Conservation (phyloP, 306 rosid genomes). For the Vicia sativa region DNA sequence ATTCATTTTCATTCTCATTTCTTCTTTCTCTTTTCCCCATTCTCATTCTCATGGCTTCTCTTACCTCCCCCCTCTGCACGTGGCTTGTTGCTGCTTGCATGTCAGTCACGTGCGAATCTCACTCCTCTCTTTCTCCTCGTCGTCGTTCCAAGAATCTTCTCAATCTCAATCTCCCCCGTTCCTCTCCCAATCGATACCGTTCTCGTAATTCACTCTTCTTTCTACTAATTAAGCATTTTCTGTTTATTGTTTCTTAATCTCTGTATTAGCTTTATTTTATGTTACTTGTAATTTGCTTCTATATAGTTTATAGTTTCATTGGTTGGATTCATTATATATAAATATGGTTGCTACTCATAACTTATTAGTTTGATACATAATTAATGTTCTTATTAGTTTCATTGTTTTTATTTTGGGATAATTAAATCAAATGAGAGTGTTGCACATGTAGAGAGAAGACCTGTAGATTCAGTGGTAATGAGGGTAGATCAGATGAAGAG, state of each 20-base stretch:
- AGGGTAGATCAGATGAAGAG: too few relatives aligned
- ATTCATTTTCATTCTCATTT: neutral
- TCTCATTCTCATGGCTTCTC: slow-evolving; percentile 21
- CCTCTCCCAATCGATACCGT: slow-evolving; percentile 48
- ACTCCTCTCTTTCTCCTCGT: slow-evolving; percentile 47
- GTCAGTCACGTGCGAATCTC: slow-evolving; percentile 43
- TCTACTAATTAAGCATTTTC: neutral
- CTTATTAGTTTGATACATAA: neutral
- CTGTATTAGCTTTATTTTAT: neutral
- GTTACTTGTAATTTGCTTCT: neutral
- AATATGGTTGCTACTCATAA: neutral
- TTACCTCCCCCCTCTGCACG: slow-evolving; percentile 80
- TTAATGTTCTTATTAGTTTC: neutral
- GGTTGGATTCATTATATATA: slow-evolving; percentile 6
- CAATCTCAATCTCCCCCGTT: slow-evolving; percentile 35
- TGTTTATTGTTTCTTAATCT: neutral
- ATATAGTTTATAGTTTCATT: slow-evolving; percentile 25
- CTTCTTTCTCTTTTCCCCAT: slow-evolving; percentile 30
- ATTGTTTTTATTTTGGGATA: neutral
- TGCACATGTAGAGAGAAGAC: too few relatives aligned
- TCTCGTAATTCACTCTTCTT: slow-evolving; percentile 47
- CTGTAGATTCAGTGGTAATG: too few relatives aligned
- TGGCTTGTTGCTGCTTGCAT: slow-evolving; percentile 93
- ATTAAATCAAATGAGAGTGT: too few relatives aligned
- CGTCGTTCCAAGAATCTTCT: neutral